Base-by-base conservation (phyloP, 768 basidiomycete species). In the Collybia nuda region DNA sequence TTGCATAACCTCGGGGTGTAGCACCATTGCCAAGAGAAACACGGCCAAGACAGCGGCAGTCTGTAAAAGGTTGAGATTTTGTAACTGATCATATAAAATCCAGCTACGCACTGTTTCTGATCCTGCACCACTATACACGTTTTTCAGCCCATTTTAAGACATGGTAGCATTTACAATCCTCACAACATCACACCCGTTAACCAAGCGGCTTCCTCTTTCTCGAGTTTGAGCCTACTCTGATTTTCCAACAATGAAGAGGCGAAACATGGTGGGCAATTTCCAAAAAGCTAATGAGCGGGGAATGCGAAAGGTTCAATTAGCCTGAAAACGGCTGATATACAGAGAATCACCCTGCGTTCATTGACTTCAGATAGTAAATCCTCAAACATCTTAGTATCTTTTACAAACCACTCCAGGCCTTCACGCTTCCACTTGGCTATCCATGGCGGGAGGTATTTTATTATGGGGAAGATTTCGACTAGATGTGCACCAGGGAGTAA, bases 351-450 rank as follows among this genome's bases (percentile, higher is more conserved):
- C 32, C 37, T 24, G 17, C 37, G 28, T 19, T 47, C 7, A 11
- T 18, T 26, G 19, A 47, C 46, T 2, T 37, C 46, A 8, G n/a
- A 29, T 7, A 36, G 32, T 11, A 47, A 47, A 8, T 22, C 35
- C 15, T 38, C 35, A 23, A 47, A 47, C 35, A 47, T 37, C 15
- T 37, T 5, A 22, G 46, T 36, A 36, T 47, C 46, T 9, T 36
- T 17, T 37, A 18, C 18, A 22, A 36, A 36, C 32, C 32, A 47
- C 8, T 47, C 46, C 18, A 47, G 19, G 9, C 32, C 46, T 18
- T 47, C 46, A 18, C 32, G 46, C 35, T 47, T 47, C 32, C 29
- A 47, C 21, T 35, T 47, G 7, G 46, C 46, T n/a, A 47, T 35
- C 36, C 17, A 47, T 7, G 36, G 6, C 11, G 46, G 46, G 9